A percentile compares a stretch with the other conserved stretches of the same genome.
Conservation (phyloP, 805 yeast species). For the Suhomyces faveliae region DNA sequence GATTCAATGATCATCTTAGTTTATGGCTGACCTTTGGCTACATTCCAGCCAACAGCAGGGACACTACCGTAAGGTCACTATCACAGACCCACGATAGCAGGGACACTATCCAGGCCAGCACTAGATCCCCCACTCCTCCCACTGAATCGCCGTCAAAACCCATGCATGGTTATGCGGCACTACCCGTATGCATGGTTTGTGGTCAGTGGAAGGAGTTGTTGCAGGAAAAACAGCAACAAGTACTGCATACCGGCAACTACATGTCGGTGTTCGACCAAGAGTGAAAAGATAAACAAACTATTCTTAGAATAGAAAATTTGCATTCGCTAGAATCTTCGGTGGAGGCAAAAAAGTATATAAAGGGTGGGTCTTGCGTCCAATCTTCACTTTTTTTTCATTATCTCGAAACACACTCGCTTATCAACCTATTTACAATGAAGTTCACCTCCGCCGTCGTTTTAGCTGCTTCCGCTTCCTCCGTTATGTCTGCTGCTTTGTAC, state of each 20-base stretch:
- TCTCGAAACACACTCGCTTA: not conserved
- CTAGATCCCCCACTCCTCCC: not conserved
- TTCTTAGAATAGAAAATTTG: not conserved
- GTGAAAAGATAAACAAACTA: slow-evolving; percentile 3
- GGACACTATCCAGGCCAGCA: not conserved
- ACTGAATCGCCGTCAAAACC: not conserved
- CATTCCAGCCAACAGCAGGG: too few relatives aligned
- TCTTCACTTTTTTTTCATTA: not conserved
- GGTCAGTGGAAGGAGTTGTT: not conserved
- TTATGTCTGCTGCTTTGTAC: slow-evolving; percentile 30
- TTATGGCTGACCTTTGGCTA: too few relatives aligned
- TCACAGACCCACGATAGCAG: too few relatives aligned
- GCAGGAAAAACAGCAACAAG: not conserved
- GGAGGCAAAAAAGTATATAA: not conserved
- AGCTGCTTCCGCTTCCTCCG: slow-evolving; percentile 18
- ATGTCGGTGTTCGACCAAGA: not conserved
- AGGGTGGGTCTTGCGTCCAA: not conserved
- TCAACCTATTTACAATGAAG: slow-evolving; percentile 25
- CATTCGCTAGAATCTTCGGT: not conserved
- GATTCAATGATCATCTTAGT: too few relatives aligned
- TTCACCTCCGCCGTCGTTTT: slow-evolving; percentile 31
- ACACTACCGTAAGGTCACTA: too few relatives aligned
- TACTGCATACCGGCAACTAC: not conserved
- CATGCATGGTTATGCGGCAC: not conserved
- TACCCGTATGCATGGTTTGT: not conserved